Conservation (phyloP, 768 basidiomycete species). For the Leccinellum albellum region DNA sequence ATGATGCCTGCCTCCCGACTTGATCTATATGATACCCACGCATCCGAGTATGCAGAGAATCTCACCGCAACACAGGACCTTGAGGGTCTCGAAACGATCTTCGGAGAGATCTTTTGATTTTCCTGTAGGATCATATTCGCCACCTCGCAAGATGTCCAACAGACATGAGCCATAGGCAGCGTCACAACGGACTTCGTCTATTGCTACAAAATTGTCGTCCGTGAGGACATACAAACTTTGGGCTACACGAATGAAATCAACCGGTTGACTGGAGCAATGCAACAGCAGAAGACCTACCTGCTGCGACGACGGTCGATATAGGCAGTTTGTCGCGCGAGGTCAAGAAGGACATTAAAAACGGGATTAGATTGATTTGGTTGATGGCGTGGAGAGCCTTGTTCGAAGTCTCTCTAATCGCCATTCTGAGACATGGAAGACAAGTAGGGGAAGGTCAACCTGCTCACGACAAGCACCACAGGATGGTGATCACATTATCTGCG, state of each 20-base stretch:
- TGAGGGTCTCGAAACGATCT: constrained; percentile 50
- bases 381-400: constrained; percentile 80
- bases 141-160: constrained; percentile 52
- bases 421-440: constrained; percentile 16
- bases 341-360: constrained; percentile 90
- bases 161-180: constrained; percentile 62
- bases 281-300: constrained; percentile 48
- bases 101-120: constrained; percentile 43
- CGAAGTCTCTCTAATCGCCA: constrained; percentile 72
- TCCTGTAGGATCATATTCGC: constrained; percentile 28
- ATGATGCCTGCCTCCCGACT: constrained; percentile 53
- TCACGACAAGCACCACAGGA: constrained; percentile 93
- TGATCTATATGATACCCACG: not conserved
- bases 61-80: constrained; percentile 68
- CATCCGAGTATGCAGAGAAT: not conserved
- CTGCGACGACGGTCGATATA: constrained; percentile 67
- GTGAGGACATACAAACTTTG: constrained; percentile 92
- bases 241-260: constrained; percentile 41
- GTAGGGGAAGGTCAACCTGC: constrained; percentile 31
- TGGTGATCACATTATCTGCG: constrained; percentile 89
- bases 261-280: not conserved
- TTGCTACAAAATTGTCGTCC: constrained; percentile 81
- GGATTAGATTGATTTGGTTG: constrained; percentile 72
- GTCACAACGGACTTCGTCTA: constrained; percentile 59
- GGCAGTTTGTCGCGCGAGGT: constrained; percentile 67